Evolutionary conservation across 805 yeast species (phyloP).

Genomic region (Spathaspora hagerdaliae): DNA sequence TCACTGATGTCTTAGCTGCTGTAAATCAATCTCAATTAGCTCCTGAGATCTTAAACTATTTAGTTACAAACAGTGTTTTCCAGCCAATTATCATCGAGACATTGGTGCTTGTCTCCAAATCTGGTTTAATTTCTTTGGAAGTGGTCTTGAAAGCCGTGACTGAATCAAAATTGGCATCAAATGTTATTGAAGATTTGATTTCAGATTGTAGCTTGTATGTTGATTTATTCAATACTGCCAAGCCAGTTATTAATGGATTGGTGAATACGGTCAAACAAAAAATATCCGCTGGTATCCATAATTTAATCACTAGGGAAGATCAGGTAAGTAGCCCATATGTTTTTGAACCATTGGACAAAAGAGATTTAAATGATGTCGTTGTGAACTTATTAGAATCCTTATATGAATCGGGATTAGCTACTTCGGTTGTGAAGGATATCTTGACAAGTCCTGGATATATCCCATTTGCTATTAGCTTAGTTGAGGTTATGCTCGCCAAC

Average conservation of each 20-base stretch:
- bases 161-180: conserved; percentile 31
- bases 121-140: conserved; percentile 29
- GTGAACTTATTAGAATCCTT: conserved; percentile 38
- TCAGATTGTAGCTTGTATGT: conserved; percentile 37
- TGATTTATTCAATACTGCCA: conserved; percentile 28
- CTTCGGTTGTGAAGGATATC: conserved; percentile 34
- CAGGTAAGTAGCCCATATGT: conserved; percentile 5
- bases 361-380: conserved; percentile 25
- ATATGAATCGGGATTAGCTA: conserved; percentile 38
- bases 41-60: conserved; percentile 29
- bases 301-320: conserved; percentile 6
- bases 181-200: conserved; percentile 32
- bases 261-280: conserved; percentile 20
- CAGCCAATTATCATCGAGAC: conserved; percentile 16
- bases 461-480: conserved; percentile 33
- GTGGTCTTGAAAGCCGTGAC: conserved; percentile 33
- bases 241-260: conserved; percentile 21
- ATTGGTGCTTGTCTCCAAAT: conserved; percentile 26
- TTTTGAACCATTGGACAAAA: conserved; percentile 12
- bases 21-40: conserved; percentile 34
- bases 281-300: conserved; percentile 14
- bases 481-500: conserved; percentile 24
- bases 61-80: conserved; percentile 24
- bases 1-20: conserved; percentile 35
- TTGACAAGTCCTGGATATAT: conserved; percentile 34